Evolutionary conservation across 2,329 filamentous ascomycete species (phyloP), one percentile per base, ranked within the genome.

Genomic region (Ilyonectria robusta): DNA sequence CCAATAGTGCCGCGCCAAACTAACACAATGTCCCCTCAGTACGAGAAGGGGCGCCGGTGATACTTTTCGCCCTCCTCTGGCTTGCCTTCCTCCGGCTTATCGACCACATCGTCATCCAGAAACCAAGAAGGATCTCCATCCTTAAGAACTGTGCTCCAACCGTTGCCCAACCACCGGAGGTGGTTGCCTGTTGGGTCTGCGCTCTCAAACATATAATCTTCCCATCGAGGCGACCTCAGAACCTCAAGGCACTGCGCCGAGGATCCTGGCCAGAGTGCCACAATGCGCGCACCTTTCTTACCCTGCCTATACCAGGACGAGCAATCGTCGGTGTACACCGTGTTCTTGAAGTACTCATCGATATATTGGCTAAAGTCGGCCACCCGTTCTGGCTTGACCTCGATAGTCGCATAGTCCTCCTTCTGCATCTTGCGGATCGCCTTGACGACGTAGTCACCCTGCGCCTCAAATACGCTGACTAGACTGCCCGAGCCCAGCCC

Each of bases 401-500:
- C 62, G 19, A 70, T 59, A 1, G 62, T 69, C 2, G 62, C 47
- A 58, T 71, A 71, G 31, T 74, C 69, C 46, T 77, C 72, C 15
- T 70, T 72, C 46, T 73, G 69, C 53, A 75, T 57, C 58, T 76
- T 76, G 33, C 67, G 68, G 37, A 73, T 69, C 53, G 63, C 57
- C 56, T 70, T 74, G 50, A 75, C 55, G 11, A 78, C 62, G 50
- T 74, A 77, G 48, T 76, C 73, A 2, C 79, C 83, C 70, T 83
- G 83, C 77, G 80, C 77, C 72, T 87, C 85, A 59, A 86, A 78
- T 50, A 86, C 84, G 60, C 79, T 79, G 48, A 81, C 83, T 55
- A 87, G 77, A 40, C 80, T 83, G 7, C 85, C 85, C 51, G 82
- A 81, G 21, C 85, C 85, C 65, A 86, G 82, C 46, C 80, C 80